Evolutionary conservation across 2,329 filamentous ascomycete genomes (phyloP).

Genomic region (Fusarium albidum): DNA sequence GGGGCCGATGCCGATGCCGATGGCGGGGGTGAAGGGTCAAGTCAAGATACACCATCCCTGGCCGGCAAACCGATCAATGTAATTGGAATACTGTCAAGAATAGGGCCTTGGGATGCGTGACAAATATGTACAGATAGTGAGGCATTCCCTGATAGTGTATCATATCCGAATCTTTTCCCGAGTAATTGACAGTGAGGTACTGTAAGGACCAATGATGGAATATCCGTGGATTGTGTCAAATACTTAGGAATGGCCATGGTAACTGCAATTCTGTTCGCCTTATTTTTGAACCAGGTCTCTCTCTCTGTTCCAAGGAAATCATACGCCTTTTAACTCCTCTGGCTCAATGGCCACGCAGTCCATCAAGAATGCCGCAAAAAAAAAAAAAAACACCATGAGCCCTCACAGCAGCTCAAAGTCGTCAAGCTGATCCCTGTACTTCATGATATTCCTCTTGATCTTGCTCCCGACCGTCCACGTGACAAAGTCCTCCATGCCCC

Average conservation of each 20-base stretch:
- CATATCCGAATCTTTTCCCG: too few relatives aligned
- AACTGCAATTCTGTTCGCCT: background rate
- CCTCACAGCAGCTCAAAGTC: conserved; percentile 88
- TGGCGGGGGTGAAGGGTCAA: background rate
- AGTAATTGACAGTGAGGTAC: too few relatives aligned
- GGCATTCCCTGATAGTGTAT: conserved; percentile 48
- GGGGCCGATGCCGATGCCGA: conserved; percentile 17
- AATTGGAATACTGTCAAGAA: conserved; percentile 12
- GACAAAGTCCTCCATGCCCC: conserved; percentile 94
- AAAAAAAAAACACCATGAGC: too few relatives aligned
- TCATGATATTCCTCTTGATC: conserved; percentile 96
- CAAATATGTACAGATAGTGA: conserved; percentile 43
- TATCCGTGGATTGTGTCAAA: too few relatives aligned
- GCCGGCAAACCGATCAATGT: conserved; percentile 5
- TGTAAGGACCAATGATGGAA: too few relatives aligned
- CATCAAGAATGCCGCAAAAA: conserved; percentile 37
- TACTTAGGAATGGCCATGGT: too few relatives aligned
- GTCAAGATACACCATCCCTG: too few relatives aligned
- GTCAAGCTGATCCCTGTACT: conserved; percentile 93
- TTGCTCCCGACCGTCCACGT: conserved; percentile 97
- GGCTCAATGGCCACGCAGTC: conserved; percentile 15
- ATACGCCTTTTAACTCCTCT: conserved; percentile 34
- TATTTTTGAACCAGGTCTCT: background rate
- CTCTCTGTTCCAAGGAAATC: conserved; percentile 4
- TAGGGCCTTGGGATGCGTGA: conserved; percentile 20